Conservation (phyloP, 495 filamentous ascomycete species). For the Xylaria sp. region DNA sequence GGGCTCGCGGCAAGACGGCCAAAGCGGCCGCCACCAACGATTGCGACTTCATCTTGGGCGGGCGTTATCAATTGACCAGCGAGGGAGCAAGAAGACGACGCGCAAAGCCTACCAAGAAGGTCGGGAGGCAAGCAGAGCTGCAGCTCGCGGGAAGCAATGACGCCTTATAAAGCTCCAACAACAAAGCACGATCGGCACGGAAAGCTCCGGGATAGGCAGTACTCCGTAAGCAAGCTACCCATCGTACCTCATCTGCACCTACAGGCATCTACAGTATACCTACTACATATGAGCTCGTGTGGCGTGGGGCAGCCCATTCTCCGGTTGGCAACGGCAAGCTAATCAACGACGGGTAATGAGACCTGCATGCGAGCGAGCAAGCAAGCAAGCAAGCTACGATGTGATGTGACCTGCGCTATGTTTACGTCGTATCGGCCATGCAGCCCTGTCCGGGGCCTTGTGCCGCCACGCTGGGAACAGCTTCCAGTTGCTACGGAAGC, state of each 20-base stretch:
- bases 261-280: no score
- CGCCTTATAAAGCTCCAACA: slow-evolving; percentile 24
- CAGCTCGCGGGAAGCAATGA: slow-evolving; percentile 12
- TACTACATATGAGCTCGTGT: slow-evolving; percentile 3
- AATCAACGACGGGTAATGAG: background rate
- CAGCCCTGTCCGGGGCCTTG: slow-evolving; percentile 15
- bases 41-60: slow-evolving; percentile 40
- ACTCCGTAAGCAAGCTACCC: slow-evolving; percentile 23
- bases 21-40: slow-evolving; percentile 34
- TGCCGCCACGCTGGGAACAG: slow-evolving; percentile 21
- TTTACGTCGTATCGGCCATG: slow-evolving; percentile 23
- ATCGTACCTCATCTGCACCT: slow-evolving; percentile 10
- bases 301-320: background rate
- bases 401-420: slow-evolving; percentile 20
- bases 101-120: slow-evolving; percentile 17
- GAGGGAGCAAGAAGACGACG: slow-evolving; percentile 12
- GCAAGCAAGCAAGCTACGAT: slow-evolving; percentile 18
- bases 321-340: background rate
- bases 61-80: slow-evolving; percentile 19
- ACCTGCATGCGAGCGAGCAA: background rate
- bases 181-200: slow-evolving; percentile 19
- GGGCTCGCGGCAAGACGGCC: slow-evolving; percentile 36
- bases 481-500: background rate
- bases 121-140: background rate
- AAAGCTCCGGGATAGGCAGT: slow-evolving; percentile 17